Conservation (phyloP, 2,329 filamentous ascomycete genomes). For the Sphaerulina vaccinii region DNA sequence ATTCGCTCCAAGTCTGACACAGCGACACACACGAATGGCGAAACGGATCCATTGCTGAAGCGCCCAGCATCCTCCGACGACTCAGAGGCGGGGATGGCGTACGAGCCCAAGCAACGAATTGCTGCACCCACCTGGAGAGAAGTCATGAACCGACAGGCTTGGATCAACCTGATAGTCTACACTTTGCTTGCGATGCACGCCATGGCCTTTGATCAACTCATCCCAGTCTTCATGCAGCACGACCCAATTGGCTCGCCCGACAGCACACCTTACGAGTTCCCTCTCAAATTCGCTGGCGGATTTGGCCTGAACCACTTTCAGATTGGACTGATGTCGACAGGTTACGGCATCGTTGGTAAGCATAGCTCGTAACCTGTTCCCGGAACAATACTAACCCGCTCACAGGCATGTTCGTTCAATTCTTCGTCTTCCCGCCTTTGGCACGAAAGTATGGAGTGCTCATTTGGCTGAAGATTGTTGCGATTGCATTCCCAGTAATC, state of each 20-base stretch:
- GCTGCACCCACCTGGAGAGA: conserved; percentile 53
- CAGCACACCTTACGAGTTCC: conserved; percentile 47
- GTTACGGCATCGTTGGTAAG: conserved; percentile 71
- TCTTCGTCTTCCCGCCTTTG: conserved; percentile 76
- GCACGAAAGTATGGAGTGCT: conserved; percentile 73
- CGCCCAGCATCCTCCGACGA: conserved; percentile 15
- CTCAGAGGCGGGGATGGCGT: conserved; percentile 21
- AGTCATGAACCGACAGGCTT: conserved; percentile 72
- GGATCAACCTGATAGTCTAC: conserved; percentile 74
- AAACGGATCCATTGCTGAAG: conserved; percentile 33
- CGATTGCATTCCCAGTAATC: conserved; percentile 63
- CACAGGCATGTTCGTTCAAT: conserved; percentile 69
- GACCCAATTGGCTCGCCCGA: conserved; percentile 46
- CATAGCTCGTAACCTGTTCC: not conserved
- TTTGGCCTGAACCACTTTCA: conserved; percentile 70
- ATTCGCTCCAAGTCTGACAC: conserved; percentile 11
- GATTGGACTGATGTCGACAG: conserved; percentile 82
- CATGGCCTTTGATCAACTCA: conserved; percentile 36
- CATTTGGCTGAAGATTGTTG: conserved; percentile 67
- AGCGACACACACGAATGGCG: conserved; percentile 14
- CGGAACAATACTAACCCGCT: not conserved
- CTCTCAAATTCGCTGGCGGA: conserved; percentile 75
- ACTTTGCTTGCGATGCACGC: conserved; percentile 57
- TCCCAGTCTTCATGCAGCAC: conserved; percentile 86
- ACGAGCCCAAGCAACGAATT: conserved; percentile 24